Base-by-base conservation (phyloP, 805 yeast genomes). In the Myxozyma melibiosi region DNA sequence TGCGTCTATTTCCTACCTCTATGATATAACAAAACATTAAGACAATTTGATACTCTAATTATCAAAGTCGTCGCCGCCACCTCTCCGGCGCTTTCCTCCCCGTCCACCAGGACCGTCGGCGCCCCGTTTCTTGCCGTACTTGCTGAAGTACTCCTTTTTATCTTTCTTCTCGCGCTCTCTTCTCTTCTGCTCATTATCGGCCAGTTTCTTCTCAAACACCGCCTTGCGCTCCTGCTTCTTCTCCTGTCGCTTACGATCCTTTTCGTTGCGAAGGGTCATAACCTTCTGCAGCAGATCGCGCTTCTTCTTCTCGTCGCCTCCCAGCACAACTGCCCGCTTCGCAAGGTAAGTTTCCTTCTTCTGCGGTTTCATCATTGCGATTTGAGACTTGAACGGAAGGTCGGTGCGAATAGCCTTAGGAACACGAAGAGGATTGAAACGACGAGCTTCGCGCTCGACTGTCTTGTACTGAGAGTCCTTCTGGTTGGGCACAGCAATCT, bases 251-350 rank as follows among this genome's bases (percentile, higher is more conserved):
- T 86, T 87, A 52, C 82, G 81, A 28, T 88, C 96, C 76, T 92
- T 92, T 58, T 86, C 94, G 67, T 84, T 88, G 68, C 89, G 83
- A 51, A 94, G 76, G 0, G 98, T 90, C 67, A 86, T 81, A 54
- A 94, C 84, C 74, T 88, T 88, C 73, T 86, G 92, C 78, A 94
- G 82, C 73, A 92, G 80, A 34, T 90, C 85, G 66, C 97, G 81
- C 31, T 96, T 91, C 76, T 89, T 88, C 85, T 89, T 90, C 27
- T 58, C 66, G 18, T 56, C 60, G 14, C 95, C 96, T 40, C 85
- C 88, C 38, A 91, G 74, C 5, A 94, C 94, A 52, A 94, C 97
- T 1, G 99, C 99, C 68, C 99, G 84, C 77, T 90, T 94, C 55
- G 79, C 81, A 82, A 86, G 71, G 70, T 92, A 94, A 0, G 96